Base-by-base conservation (phyloP, 768 basidiomycete species). In the Lentinula edodes region DNA sequence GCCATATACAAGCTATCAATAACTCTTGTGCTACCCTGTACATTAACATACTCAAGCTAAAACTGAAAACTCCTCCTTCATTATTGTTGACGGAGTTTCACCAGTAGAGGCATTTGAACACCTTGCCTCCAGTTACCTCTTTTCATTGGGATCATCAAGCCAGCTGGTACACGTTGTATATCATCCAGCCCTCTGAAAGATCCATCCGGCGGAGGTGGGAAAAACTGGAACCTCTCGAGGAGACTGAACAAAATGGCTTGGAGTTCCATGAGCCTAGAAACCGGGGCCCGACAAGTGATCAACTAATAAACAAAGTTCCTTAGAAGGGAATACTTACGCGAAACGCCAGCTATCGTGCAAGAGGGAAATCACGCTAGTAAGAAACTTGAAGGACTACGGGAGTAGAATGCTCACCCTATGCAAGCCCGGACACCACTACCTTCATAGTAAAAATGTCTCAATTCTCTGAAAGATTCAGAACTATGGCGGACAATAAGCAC, bases 181-280 rank as follows among this genome's bases (percentile, higher is more conserved):
- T 58, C 56, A 7, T 38, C 32, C 23, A 32, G 36, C 13, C 50
- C 61, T 48, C 32, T 48, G 46, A 48, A 48, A 9, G 46, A 48
- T 12, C 46, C 46, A 20, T 48, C 46, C 8, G 46, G 46, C 2
- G 46, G 43, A 60, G 58, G 42, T 5, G 41, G 74, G 74, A 71
- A 55, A 56, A 79, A 72, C 61, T 77, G 70, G 61, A 79, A 77
- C 62, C 72, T 70, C 12, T 70, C 65, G n/a, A 79, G 48, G 28
- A 74, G 68, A 61, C 75, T 74, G 9, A 74, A 69, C 28, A 80
- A 62, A 64, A 81, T 76, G 1, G 71, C 69, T 62, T 80, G 79
- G 34, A 78, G 63, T 65, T 81, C 78, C 50, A 69, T 63, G 0
- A 76, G 28, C 5, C 69, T 72, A 58, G 12, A 38, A 48, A 20